Base-by-base conservation (phyloP, 305 asterid genomes). In the Solanum hybrid region DNA sequence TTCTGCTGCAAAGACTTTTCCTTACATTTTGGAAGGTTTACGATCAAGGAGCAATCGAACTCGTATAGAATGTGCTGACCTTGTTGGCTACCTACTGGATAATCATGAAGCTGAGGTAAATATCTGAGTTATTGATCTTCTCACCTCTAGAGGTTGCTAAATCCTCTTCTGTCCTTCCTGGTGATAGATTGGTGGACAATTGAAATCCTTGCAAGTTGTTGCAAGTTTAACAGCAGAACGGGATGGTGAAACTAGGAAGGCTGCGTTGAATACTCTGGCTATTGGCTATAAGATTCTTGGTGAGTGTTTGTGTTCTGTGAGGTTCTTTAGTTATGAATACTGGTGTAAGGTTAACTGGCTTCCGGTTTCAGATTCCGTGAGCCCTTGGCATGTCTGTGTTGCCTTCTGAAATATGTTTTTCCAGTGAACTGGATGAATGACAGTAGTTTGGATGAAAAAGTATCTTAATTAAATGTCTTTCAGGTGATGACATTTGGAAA, bases 401-500 rank as follows among this genome's bases (percentile, higher is more conserved):
- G 29, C 64, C 79, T 34, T 37, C 79, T 38, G 71, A 38, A 38
- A 60, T 56, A 34, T 85, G 24, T 86, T 42, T 87, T 79, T 69
- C 26, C 24, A 32, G 88, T 78, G 40, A 79, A 36, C 37, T 90
- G 31, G 46, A 13, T 42, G 56, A 20, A 31, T 24, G 85, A 16
- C 29, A 12, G 38, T 22, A 22, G 78, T 22, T 60, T 85, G 77
- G 77, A 60, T 32, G 88, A 32, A 32, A 29, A n/a, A 64, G 79
- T 14, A 20, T 90, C 90, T 71, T 75, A 34, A 86, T 80, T 76
- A 29, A 89, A 85, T 80, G 42, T 91, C 86, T 87, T 9, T 36
- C 88, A 97, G 99, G 99, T 89, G 99, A 97, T 93, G 99, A 98
- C 91, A 95, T 98, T 91, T 98, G 99, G 99, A 95, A 94, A 91